Evolutionary conservation across 179 eudicot species (phyloP), one percentile per base, ranked within the genome.

Genomic region (Vitellaria paradoxa): DNA sequence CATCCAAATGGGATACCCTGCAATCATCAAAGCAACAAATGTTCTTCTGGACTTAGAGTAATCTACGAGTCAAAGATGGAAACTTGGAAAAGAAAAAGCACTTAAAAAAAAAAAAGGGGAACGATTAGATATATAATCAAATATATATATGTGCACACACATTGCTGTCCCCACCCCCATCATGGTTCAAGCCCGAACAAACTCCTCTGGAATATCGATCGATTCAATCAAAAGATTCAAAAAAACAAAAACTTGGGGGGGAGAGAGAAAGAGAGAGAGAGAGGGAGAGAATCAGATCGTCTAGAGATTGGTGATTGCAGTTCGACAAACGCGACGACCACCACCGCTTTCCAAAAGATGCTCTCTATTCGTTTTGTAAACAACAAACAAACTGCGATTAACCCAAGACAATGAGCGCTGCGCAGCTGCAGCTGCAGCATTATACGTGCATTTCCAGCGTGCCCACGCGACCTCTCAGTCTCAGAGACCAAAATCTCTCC

Each of bases 321-420:
- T 81, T 86, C 84, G 37, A 30, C 37, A 30, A 30, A 30, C 37
- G 37, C 37, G 83, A 77, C 70, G 84, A 30, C 37, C 1, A 87
- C 81, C 85, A 83, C 84, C 87, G 74, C 87, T 87, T 90, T 88
- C 82, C 89, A 88, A 90, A 88, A 87, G 84, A 90, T 90, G 90
- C 37, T 30, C 91, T 59, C 55, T 75, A 81, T 81, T 86, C 84
- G 74, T 65, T 79, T 79, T 79, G 76, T 37, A 62, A 30, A 30
- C 37, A 30, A 30, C 59, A 20, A 72, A 64, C 70, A 42, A 80
- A 75, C 71, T 80, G 67, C 68, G 77, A 80, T 83, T 80, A 30
- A 49, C 82, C 83, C 87, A 65, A 88, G 75, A 76, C 21, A 50
- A 68, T 77, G 37, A 30, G 37, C 37, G 37, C 37, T 30, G 37